Evolutionary conservation across 768 basidiomycete genomes (phyloP).

Genomic region (Boletus tylopilopsis): DNA sequence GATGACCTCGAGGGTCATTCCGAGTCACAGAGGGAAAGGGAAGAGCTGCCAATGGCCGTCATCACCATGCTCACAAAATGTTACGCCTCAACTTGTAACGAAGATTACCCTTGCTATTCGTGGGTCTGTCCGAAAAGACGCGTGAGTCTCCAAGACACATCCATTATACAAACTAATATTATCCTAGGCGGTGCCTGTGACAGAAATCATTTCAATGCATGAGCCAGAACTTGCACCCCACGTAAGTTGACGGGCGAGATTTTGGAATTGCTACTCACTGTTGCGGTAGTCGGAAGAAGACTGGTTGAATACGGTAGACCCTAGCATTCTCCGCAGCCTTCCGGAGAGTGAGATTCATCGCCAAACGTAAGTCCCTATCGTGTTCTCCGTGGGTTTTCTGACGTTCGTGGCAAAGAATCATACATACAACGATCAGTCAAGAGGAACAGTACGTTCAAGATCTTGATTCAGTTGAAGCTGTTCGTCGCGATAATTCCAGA

Average conservation of each 20-base stretch:
- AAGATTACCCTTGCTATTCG: conserved; percentile 78
- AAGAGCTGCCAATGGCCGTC: conserved; percentile 84
- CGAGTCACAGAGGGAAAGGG: conserved; percentile 56
- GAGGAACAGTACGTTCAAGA: conserved; percentile 91
- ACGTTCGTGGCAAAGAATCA: conserved; percentile 41
- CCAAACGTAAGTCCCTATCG: conserved; percentile 50
- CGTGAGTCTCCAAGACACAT: conserved; percentile 35
- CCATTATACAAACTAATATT: conserved; percentile 9
- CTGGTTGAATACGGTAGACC: conserved; percentile 53
- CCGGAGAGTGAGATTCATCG: conserved; percentile 77
- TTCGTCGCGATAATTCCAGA: conserved; percentile 29
- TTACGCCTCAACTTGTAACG: conserved; percentile 83
- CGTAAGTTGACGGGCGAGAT: conserved; percentile 33
- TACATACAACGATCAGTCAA: conserved; percentile 83
- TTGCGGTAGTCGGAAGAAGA: conserved; percentile 36
- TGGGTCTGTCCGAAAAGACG: conserved; percentile 68
- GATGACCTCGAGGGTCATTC: conserved; percentile 72
- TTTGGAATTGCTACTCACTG: not conserved
- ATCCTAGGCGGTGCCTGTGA: conserved; percentile 21
- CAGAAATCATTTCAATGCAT: conserved; percentile 16
- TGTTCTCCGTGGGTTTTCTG: not conserved
- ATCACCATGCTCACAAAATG: conserved; percentile 88
- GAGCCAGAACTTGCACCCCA: conserved; percentile 29
- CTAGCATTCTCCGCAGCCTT: conserved; percentile 48
- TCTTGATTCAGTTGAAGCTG: conserved; percentile 75